Evolutionary conservation across 768 basidiomycete genomes (phyloP).

Genomic region (Sistotremastrum suecicum): DNA sequence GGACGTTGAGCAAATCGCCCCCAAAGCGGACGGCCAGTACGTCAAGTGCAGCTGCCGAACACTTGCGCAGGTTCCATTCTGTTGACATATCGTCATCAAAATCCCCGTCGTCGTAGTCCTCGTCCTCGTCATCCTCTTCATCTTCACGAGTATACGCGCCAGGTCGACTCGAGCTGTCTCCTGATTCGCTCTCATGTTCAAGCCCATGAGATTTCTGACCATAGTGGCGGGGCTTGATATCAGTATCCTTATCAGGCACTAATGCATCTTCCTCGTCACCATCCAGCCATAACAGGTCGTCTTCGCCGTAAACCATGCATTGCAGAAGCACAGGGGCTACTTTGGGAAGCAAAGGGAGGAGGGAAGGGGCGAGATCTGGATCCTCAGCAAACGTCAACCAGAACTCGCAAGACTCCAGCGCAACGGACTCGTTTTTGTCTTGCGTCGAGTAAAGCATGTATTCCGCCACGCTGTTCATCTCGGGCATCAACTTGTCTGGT

Average conservation of each 20-base stretch:
- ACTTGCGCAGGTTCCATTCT: conserved; percentile 98
- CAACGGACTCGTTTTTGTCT: conserved; percentile 93
- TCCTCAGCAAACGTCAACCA: conserved; percentile 99
- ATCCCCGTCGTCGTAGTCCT: conserved; percentile 77
- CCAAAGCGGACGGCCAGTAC: conserved; percentile 91
- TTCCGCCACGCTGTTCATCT: conserved; percentile 89
- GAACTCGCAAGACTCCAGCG: conserved; percentile 97
- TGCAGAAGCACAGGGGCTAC: conserved; percentile 92
- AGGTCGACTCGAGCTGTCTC: conserved; percentile 24
- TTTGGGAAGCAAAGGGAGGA: conserved; percentile 78
- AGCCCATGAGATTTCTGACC: conserved; percentile 73
- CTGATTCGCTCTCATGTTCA: conserved; percentile 47
- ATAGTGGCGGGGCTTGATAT: conserved; percentile 95
- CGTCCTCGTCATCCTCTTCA: conserved; percentile 80
- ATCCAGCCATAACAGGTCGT: conserved; percentile 90
- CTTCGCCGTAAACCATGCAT: conserved; percentile 95
- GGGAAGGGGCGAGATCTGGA: conserved; percentile 66
- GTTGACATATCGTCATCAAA: conserved; percentile 96
- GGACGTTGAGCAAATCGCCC: conserved; percentile 75
- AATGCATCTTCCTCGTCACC: conserved; percentile 73
- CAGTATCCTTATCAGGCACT: conserved; percentile 86
- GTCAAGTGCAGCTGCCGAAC: conserved; percentile 93
- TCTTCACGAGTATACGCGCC: conserved; percentile 78
- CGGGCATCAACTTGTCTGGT: conserved; percentile 93
- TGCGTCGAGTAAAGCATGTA: conserved; percentile 99